Evolutionary conservation across 108 stramenopile species (phyloP).

Genomic region (Seminavis robusta): DNA sequence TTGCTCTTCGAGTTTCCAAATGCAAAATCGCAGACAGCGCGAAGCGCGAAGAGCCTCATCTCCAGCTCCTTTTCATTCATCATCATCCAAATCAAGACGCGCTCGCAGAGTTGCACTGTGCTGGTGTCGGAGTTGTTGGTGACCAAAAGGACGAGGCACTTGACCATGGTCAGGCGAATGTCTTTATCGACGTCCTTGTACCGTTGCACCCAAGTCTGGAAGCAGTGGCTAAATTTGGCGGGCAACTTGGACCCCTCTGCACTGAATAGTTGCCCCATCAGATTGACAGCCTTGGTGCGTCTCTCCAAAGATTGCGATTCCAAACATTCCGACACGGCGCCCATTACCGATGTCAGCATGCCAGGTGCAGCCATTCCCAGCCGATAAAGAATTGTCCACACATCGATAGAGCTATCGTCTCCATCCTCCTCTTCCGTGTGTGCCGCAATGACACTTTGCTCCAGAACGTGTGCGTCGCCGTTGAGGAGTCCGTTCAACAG

Average conservation of each 20-base stretch:
- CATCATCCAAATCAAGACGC: slow-evolving; percentile 4
- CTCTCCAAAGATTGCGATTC: slow-evolving; percentile 31
- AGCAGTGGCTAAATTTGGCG: slow-evolving; percentile 44
- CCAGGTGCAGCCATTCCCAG: slow-evolving; percentile 62
- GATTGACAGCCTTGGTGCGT: slow-evolving; percentile 48
- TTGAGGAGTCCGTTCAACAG: slow-evolving; percentile 71
- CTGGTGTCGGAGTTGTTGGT: too few species aligned
- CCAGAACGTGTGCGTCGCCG: slow-evolving; percentile 52
- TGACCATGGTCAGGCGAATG: slow-evolving; percentile 64
- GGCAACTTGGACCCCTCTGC: slow-evolving; percentile 16
- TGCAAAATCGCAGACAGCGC: slow-evolving; percentile 65
- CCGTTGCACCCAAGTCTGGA: slow-evolving; percentile 67
- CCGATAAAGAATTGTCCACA: slow-evolving; percentile 69
- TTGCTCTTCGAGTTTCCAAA: slow-evolving; percentile 34
- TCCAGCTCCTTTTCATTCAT: slow-evolving; percentile 29
- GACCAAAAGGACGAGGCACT: not conserved
- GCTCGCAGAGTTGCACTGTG: not conserved
- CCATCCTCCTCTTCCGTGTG: slow-evolving; percentile 3
- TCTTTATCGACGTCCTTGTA: slow-evolving; percentile 41
- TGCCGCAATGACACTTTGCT: slow-evolving; percentile 35
- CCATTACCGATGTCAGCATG: slow-evolving; percentile 81
- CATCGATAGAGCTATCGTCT: slow-evolving; percentile 13
- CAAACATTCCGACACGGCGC: slow-evolving; percentile 54
- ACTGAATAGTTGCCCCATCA: slow-evolving; percentile 64
- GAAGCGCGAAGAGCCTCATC: slow-evolving; percentile 57